Conservation (phyloP, 345 rosid genomes). For the Capsella bursapastoris region DNA sequence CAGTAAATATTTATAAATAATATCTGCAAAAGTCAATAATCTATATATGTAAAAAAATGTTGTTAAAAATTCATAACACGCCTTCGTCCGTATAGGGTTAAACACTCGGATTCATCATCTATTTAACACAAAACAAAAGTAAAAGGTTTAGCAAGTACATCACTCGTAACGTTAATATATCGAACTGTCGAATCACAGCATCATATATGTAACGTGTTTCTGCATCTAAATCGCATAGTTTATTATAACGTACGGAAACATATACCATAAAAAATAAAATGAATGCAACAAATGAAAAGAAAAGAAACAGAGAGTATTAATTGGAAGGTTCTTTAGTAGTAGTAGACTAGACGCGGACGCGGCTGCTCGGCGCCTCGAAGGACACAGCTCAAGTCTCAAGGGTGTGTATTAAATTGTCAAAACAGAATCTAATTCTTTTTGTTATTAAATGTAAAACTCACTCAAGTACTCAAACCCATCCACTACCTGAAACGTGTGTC, state of each 20-base stretch:
- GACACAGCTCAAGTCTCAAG: constrained; percentile 32
- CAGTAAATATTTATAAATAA: no score
- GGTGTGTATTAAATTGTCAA: constrained; percentile 33
- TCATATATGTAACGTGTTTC: not conserved
- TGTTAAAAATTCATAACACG: no score
- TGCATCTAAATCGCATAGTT: not conserved
- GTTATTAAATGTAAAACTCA: not conserved
- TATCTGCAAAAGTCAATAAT: no score
- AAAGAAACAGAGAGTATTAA: not conserved
- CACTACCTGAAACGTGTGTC: constrained; percentile 37
- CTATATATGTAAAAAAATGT: no score
- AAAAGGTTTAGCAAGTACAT: no score
- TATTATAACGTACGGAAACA: not conserved
- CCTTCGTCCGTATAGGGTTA: no score
- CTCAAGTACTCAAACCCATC: not conserved
- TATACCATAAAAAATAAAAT: not conserved
- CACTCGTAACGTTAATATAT: no score
- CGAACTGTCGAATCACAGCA: not conserved
- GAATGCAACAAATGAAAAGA: not conserved
- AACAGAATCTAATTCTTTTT: constrained; percentile 35
- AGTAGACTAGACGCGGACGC: constrained; percentile 31
- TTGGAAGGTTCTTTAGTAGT: constrained; percentile 12
- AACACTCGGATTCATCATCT: no score
- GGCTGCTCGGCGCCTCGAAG: constrained; percentile 42
- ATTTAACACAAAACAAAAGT: no score